phyloP scores from a whole-genome alignment of 2,329 filamentous ascomycete species.

The Trichoderma sp. region DNA sequence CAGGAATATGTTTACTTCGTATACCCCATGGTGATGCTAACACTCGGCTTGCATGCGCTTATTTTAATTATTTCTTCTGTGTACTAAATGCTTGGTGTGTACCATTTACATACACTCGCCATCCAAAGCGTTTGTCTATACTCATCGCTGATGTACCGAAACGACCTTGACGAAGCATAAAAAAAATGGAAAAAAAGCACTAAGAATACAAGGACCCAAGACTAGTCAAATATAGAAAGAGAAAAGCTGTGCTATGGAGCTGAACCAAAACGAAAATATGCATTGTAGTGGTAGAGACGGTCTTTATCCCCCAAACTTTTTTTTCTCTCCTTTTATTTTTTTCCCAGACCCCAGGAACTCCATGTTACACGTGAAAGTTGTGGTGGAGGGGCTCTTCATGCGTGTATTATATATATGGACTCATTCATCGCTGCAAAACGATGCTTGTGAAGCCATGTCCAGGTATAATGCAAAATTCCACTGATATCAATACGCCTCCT shows the following conservation, averaged over 20 bases:
- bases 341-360: background rate
- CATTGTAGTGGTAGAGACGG: background rate
- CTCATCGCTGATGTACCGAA: conserved; percentile 1
- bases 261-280: background rate
- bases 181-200: background rate
- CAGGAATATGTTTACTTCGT: background rate
- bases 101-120: conserved; percentile 8
- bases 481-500: conserved; percentile 18
- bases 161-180: background rate
- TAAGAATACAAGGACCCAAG: background rate
- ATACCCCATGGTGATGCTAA: background rate
- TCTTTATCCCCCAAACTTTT: background rate
- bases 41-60: background rate
- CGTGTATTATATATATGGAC: conserved; percentile 8
- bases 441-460: conserved; percentile 1
- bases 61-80: background rate
- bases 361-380: background rate
- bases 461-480: conserved; percentile 25
- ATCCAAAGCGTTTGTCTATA: conserved; percentile 6
- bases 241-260: background rate
- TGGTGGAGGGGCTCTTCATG: background rate
- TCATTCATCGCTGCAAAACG: conserved; percentile 9
- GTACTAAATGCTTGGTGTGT: background rate
- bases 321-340: background rate
- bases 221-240: background rate